These are phyloP conservation scores for Nemania sp. DNA, from an alignment of 2,329 filamentous ascomycete species.

Conservation along the genomic window DNA sequence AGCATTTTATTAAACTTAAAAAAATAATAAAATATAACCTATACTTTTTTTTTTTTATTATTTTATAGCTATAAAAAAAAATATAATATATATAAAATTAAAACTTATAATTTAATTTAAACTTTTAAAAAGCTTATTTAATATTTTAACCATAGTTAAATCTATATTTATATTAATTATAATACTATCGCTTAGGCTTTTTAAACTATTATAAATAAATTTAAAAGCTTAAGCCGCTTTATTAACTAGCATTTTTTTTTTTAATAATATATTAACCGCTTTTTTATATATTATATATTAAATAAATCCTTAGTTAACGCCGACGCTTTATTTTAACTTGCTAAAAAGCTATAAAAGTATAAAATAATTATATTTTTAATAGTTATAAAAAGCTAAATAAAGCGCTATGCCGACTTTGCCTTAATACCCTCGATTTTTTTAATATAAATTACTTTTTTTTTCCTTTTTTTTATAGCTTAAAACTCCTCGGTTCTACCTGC, in stretches of 20 bases:
- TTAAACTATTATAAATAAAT: neutral
- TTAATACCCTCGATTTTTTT: no score
- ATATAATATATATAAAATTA: conserved; percentile 5
- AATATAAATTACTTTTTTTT: neutral
- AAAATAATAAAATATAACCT: neutral
- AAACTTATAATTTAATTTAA: neutral
- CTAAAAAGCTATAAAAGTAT: neutral
- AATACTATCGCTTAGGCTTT: neutral
- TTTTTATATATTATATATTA: neutral
- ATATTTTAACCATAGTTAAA: neutral
- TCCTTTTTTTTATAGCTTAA: neutral
- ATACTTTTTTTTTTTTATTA: neutral
- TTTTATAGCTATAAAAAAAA: neutral
- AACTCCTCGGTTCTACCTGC: no score
- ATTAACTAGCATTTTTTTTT: neutral
- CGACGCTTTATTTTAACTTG: neutral
- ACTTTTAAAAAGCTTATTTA: neutral
- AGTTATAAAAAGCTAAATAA: neutral
- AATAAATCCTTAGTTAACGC: neutral
- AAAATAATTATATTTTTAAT: neutral
- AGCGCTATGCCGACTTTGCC: no score
- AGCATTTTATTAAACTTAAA: neutral
- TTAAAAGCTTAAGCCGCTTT: neutral
- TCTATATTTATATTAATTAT: conserved; percentile 1
- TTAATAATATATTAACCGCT: neutral